Base-by-base conservation (phyloP, 495 filamentous ascomycete species). In the Talaromyces liani region DNA sequence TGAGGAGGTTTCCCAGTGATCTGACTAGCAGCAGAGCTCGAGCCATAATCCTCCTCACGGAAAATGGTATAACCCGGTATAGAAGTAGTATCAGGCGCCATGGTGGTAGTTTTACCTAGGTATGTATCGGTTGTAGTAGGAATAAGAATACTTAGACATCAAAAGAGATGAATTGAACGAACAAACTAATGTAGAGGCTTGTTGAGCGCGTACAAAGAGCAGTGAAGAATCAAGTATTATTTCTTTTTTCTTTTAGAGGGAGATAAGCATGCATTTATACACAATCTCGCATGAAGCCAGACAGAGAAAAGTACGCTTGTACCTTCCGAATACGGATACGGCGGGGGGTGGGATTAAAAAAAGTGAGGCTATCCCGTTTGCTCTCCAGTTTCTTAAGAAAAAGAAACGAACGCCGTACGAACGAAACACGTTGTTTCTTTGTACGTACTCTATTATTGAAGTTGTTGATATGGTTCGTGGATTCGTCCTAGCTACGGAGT, bases 41-140 rank as follows among this genome's bases (percentile, higher is more conserved):
- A 73, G 8, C 71, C 71, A 69, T 74, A 74, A 66, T 73, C 71
- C 24, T 70, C 69, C 55, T 73, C 72, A 64, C 68, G 70, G 66
- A 74, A 74, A 53, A 74, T 74, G 10, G 72, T 74, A 55, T 74
- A 74, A 60, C 72, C 72, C 25, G 72, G 72, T 62, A 74, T 73
- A 55, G 72, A 73, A 47, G 70, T 71, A 49, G 72, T 74, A 69
- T 74, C 72, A 53, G 72, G 72, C 62, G 72, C 69, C 68, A 73
- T 74, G 63, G 57, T 68, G 69, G 29, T 65, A 61, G 45, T 27
- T 16, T 18, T 29, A 33, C 54, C 24, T 57, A 33, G 54, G 54
- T 57, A 57, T 31, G 27, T 20, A 54, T 58, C 27, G 27, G 18
- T 18, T 55, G 51, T 55, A 41, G 58, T 27, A 60, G 58, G 18